Evolutionary conservation across 2,329 filamentous ascomycete species (phyloP).

Genomic region (Microsporum ferrugineum): DNA sequence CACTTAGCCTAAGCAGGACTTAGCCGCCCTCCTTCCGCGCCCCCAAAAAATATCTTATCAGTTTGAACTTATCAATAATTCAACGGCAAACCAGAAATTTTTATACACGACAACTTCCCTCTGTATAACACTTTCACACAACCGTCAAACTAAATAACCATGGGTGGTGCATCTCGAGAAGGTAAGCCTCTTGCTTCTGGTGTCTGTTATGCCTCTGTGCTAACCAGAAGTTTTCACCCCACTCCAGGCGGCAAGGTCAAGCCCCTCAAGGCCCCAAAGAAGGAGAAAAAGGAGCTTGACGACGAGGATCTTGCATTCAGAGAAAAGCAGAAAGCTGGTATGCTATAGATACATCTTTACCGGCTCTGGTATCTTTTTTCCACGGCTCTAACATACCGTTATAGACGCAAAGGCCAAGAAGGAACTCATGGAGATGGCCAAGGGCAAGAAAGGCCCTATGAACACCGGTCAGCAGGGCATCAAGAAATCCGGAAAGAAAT

Average conservation of each 20-base stretch:
- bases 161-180: slow-evolving; percentile 58
- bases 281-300: slow-evolving; percentile 68
- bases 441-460: slow-evolving; percentile 70
- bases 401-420: slow-evolving; percentile 75
- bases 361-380: background rate
- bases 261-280: slow-evolving; percentile 82
- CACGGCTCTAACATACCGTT: background rate
- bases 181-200: slow-evolving; percentile 33
- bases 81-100: background rate
- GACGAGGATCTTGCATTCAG: slow-evolving; percentile 76
- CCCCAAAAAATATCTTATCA: background rate
- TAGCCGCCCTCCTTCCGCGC: background rate
- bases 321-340: slow-evolving; percentile 76
- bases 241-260: slow-evolving; percentile 64
- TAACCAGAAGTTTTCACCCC: background rate
- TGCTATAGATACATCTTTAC: slow-evolving; percentile 20
- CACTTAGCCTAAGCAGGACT: background rate
- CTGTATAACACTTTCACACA: background rate
- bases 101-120: background rate
- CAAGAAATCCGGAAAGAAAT: slow-evolving; percentile 99
- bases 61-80: background rate
- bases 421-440: slow-evolving; percentile 67
- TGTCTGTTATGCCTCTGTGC: background rate
- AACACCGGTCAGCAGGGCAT: slow-evolving; percentile 78
- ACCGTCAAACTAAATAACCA: slow-evolving; percentile 26